Evolutionary conservation across 129 eudicot genomes (phyloP).

Genomic region (Arctium minus): DNA sequence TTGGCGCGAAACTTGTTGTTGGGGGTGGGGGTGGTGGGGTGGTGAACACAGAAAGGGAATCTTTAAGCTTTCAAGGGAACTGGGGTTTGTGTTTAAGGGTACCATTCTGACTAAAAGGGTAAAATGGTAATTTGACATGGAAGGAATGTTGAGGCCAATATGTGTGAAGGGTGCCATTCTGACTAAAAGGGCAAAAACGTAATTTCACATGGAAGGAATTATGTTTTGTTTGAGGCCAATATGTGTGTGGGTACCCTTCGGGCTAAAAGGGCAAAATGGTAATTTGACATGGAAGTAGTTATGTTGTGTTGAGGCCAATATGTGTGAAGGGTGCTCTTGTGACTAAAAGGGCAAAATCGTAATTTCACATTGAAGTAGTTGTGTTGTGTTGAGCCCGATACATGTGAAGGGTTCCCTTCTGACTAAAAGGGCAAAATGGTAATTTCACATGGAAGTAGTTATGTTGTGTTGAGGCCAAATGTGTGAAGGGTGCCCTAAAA

Average conservation of each 20-base stretch:
- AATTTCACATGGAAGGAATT: background rate
- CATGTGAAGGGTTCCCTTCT: background rate
- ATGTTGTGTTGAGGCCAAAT: background rate
- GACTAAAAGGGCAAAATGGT: background rate
- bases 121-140: slow-evolving; percentile 11
- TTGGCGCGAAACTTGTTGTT: slow-evolving; percentile 47
- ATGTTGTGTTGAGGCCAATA: background rate
- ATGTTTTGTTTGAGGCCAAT: background rate
- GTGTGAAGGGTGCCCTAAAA: background rate
- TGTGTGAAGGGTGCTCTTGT: background rate
- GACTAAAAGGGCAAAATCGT: background rate
- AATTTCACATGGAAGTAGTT: background rate
- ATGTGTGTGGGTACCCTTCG: background rate
- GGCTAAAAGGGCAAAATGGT: background rate
- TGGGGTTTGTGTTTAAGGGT: background rate
- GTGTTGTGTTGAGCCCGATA: too few species aligned
- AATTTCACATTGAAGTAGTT: background rate
- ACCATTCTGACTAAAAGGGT: background rate
- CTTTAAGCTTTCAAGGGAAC: slow-evolving; percentile 10
- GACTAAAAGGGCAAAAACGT: slow-evolving; percentile 8
- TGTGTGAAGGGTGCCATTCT: background rate
- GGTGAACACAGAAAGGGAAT: slow-evolving; percentile 10
- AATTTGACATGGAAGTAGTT: background rate
- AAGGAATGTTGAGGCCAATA: background rate
- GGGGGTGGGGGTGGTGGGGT: background rate